Base-by-base conservation (phyloP, 2,329 filamentous ascomycete species). In the Rutstroemia sp. region DNA sequence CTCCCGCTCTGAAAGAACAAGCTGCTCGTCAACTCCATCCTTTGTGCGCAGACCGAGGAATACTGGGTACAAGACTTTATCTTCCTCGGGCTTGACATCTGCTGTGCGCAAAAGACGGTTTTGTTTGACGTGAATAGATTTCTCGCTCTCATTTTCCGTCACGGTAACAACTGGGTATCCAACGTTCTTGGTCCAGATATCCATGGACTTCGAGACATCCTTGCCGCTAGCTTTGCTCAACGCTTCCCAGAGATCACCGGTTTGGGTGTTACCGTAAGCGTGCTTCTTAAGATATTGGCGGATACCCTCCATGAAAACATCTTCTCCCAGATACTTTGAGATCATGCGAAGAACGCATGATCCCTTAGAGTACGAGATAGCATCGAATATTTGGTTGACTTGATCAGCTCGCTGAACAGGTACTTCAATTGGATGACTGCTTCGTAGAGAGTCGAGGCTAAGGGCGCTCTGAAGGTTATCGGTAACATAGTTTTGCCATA, bases 341-440 rank as follows among this genome's bases (percentile, higher is more conserved):
- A 97, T 92, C 92, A 97, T 97, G 69, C 92, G 88, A 59, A 97
- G 79, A 36, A 97, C 92, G 65, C 91, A 95, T 10, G 92, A 96
- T 17, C 92, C 92, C 76, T 97, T 97, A 56, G 90, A 92, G 74
- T 97, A 97, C 1, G 92, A 96, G 63, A 97, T 97, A 60, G 91
- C 89, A 70, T 97, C 92, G 66, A 97, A 97, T 64, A 97, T 97
- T 75, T 97, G 92, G 74, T 96, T 96, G 71, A 97, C 92, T 73
- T 97, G 91, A 65, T 95, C 91, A 27, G 92, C 92, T 58, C 88
- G 86, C 79, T 96, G 95, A 61, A 97, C 91, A 1, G 92, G 92
- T 0, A 96, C 92, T 72, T 97, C 92, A 58, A 97, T 95, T 5
- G 92, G 92, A 71, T 97, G 92, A 68, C 90, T 95, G 81, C 91